These are phyloP conservation scores for Spergularia marina DNA, from an alignment of 148 eudicot genomes.

Conservation along the genomic window DNA sequence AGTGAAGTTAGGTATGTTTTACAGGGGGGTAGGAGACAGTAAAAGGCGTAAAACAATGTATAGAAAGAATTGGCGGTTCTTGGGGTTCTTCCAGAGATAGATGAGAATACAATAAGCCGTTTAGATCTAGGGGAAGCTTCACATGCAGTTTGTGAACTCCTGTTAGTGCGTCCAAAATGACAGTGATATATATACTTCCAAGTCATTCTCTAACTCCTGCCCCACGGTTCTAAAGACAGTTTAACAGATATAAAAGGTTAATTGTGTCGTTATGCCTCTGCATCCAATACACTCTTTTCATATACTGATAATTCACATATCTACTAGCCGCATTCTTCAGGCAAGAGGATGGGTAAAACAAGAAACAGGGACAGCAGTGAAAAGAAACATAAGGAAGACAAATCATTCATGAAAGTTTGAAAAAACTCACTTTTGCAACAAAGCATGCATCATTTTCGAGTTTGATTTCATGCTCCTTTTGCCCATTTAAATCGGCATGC, in stretches of 20 bases:
- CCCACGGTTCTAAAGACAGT: no score
- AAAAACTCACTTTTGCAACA: slow-evolving; percentile 57
- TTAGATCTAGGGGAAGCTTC: not conserved
- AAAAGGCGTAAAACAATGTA: not conserved
- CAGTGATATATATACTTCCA: no score
- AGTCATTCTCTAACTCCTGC: no score
- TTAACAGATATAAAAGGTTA: no score
- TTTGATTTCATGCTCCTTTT: slow-evolving; percentile 27
- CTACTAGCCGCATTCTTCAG: not conserved
- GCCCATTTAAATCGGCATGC: not conserved
- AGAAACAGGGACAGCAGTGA: not conserved
- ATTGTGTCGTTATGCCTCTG: no score
- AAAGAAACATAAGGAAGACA: not conserved
- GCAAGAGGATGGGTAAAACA: not conserved
- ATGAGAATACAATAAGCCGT: not conserved
- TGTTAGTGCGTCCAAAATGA: no score
- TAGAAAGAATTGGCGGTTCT: not conserved
- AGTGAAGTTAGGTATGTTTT: no score
- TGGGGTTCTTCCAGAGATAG: not conserved
- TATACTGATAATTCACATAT: not conserved
- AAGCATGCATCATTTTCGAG: slow-evolving; percentile 35
- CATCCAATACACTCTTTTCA: no score
- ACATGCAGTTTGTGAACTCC: not conserved
- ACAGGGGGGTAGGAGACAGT: not conserved
- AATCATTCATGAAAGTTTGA: not conserved